A percentile compares a stretch with the other conserved stretches of the same genome.
Conservation (phyloP, 306 rosid genomes). For the Lupinus albus region DNA sequence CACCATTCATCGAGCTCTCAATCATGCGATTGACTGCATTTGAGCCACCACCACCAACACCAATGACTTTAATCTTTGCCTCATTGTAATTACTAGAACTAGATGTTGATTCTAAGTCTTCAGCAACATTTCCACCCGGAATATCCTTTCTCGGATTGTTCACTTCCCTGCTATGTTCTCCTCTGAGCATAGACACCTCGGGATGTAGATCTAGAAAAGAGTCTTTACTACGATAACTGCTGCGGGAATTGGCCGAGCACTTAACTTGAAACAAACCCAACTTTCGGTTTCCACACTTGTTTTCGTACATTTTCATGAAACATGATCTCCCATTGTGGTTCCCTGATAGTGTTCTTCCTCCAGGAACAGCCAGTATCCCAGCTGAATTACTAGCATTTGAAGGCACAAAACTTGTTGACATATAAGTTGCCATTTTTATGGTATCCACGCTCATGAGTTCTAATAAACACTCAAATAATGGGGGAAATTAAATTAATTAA, state of each 20-base stretch:
- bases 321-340: slow-evolving; percentile 49
- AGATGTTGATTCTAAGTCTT: slow-evolving; percentile 52
- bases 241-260: slow-evolving; percentile 62
- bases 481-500: not conserved
- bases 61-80: slow-evolving; percentile 89
- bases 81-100: slow-evolving; percentile 59
- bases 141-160: slow-evolving; percentile 64
- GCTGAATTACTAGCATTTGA: slow-evolving; percentile 63
- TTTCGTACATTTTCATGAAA: slow-evolving; percentile 48
- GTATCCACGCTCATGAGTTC: slow-evolving; percentile 2
- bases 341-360: slow-evolving; percentile 56
- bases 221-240: slow-evolving; percentile 65
- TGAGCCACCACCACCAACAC: slow-evolving; percentile 97
- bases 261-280: slow-evolving; percentile 52
- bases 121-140: slow-evolving; percentile 54
- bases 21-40: slow-evolving; percentile 98
- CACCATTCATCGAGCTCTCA: slow-evolving; percentile 92
- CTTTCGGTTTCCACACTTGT: slow-evolving; percentile 53
- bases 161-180: slow-evolving; percentile 59
- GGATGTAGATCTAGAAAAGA: slow-evolving; percentile 96
- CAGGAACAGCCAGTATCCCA: slow-evolving; percentile 55
- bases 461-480: no score
- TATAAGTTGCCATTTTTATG: slow-evolving; percentile 61
- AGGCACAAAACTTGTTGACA: slow-evolving; percentile 55
- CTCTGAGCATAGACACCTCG: slow-evolving; percentile 90